phyloP scores from a whole-genome alignment of 768 basidiomycete species.

The Suillus cothurnatus region DNA sequence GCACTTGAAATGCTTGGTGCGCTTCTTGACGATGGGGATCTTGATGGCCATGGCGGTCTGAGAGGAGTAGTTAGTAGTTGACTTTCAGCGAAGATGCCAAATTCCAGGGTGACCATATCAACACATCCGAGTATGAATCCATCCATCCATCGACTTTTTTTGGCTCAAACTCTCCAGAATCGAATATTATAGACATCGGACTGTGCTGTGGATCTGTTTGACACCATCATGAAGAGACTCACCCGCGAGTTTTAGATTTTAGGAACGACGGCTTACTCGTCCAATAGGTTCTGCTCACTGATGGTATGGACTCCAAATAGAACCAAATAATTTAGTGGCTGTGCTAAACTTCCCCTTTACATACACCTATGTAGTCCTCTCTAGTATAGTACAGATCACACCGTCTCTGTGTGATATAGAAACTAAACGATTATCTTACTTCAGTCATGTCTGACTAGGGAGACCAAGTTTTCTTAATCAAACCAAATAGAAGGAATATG shows the following conservation, averaged over 20 bases:
- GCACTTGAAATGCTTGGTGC: conserved; percentile 95
- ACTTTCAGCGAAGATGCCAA: conserved; percentile 2
- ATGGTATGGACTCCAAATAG: not conserved
- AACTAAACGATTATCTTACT: not conserved
- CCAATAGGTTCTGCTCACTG: conserved; percentile 6
- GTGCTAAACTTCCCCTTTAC: not conserved
- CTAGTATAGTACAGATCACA: no score
- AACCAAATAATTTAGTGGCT: conserved; percentile 3
- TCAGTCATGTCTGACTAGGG: not conserved
- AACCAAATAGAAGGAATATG: not conserved
- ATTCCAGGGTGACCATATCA: not conserved
- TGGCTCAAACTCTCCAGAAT: conserved; percentile 6
- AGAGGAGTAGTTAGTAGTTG: conserved; percentile 17
- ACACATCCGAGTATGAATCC: conserved; percentile 24
- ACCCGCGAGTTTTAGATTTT: conserved; percentile 61
- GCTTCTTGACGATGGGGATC: conserved; percentile 90
- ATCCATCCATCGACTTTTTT: conserved; percentile 25
- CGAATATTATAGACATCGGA: not conserved
- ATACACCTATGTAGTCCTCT: no score
- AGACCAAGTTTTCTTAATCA: not conserved
- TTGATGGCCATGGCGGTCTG: conserved; percentile 49
- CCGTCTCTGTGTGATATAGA: not conserved
- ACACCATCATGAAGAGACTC: conserved; percentile 23
- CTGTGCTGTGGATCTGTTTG: conserved; percentile 11
- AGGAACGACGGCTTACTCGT: conserved; percentile 42